Evolutionary conservation across 2,329 filamentous ascomycete genomes (phyloP).

Genomic region (Elsinoe australis): DNA sequence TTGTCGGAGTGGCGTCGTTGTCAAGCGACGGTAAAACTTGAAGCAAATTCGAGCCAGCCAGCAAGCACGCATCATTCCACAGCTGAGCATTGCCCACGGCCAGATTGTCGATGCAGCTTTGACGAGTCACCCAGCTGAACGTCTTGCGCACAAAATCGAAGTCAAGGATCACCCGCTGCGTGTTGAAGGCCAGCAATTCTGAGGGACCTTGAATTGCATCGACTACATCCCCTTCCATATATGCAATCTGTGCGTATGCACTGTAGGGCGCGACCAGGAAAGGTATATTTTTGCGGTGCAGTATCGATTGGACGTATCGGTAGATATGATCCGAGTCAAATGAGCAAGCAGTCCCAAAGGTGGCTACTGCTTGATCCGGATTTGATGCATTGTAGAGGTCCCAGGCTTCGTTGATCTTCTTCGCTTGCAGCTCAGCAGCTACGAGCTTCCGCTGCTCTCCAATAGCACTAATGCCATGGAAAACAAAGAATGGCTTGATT

Average conservation of each 20-base stretch:
- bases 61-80: conserved; percentile 75
- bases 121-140: conserved; percentile 59
- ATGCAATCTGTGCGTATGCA: conserved; percentile 61
- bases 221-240: conserved; percentile 45
- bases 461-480: conserved; percentile 75
- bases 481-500: conserved; percentile 80
- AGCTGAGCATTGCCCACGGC: conserved; percentile 57
- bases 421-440: conserved; percentile 21
- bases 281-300: conserved; percentile 60
- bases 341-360: conserved; percentile 75
- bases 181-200: conserved; percentile 77
- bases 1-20: conserved; percentile 21
- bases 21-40: conserved; percentile 71
- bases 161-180: conserved; percentile 62
- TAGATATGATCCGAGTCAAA: conserved; percentile 65
- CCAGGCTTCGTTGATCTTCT: conserved; percentile 59
- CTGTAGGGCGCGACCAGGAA: conserved; percentile 83
- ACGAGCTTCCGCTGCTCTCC: conserved; percentile 19
- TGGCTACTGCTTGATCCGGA: conserved; percentile 70
- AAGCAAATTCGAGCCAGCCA: conserved; percentile 75
- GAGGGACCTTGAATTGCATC: conserved; percentile 76
- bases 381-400: conserved; percentile 72
- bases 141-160: conserved; percentile 62
- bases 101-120: conserved; percentile 62
- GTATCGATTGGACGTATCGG: conserved; percentile 65